A percentile compares a stretch with the other conserved stretches of the same genome.
Conservation (phyloP, 2,329 filamentous ascomycete species). For the Aaosphaeria pasadenensis region DNA sequence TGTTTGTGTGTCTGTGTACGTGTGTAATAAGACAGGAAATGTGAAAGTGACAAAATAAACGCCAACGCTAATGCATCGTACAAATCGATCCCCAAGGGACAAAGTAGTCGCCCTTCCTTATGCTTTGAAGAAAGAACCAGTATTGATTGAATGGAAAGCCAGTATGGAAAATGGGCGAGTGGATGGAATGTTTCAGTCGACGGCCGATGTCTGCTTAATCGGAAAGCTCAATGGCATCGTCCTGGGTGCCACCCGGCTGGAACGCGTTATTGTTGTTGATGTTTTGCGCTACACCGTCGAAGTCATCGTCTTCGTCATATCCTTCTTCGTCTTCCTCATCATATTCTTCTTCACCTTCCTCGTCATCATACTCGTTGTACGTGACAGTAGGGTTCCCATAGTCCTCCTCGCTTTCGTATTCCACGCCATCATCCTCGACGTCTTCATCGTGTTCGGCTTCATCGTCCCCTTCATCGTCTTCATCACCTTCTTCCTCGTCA, state of each 20-base stretch:
- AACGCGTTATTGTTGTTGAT: constrained; percentile 1
- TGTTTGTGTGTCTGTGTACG: too few species aligned
- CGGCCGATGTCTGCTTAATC: constrained; percentile 12
- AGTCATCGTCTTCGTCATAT: neutral
- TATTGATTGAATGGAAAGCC: too few species aligned
- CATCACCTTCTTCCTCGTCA: constrained; percentile 8
- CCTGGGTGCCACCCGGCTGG: constrained; percentile 22
- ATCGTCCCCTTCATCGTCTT: constrained; percentile 2
- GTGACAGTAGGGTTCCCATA: too few species aligned
- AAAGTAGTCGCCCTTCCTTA: too few species aligned
- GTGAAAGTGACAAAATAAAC: too few species aligned
- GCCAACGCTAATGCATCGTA: too few species aligned
- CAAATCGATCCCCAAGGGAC: too few species aligned
- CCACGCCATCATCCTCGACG: neutral
- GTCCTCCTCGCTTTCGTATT: neutral
- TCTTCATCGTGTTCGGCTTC: constrained; percentile 7
- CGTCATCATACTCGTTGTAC: constrained; percentile 6
- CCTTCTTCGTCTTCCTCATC: constrained; percentile 3
- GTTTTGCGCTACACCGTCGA: constrained; percentile 1
- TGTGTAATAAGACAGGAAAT: too few species aligned
- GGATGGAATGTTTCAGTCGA: too few species aligned
- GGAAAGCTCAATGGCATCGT: constrained; percentile 34
- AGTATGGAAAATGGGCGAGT: too few species aligned
- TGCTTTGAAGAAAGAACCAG: too few species aligned
- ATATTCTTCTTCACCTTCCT: constrained; percentile 10